A percentile compares a stretch with the other conserved stretches of the same genome.
Conservation (phyloP, 1,139 yeast genomes). For the Kluyveromyces marxianus region DNA sequence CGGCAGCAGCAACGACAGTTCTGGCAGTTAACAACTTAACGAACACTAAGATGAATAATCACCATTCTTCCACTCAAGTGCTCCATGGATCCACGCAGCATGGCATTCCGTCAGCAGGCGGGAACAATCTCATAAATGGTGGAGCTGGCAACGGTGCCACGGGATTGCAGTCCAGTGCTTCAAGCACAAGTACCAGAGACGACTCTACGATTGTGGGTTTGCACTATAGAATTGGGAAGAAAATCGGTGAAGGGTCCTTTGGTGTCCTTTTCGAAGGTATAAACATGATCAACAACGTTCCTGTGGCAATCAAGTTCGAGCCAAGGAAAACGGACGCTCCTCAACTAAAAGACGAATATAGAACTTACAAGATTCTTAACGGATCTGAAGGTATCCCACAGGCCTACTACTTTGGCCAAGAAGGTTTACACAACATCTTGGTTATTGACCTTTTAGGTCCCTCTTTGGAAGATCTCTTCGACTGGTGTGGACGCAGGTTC, state of each 20-base stretch:
- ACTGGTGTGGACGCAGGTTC: slow-evolving; percentile 73
- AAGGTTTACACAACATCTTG: slow-evolving; percentile 67
- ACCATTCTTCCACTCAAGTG: slow-evolving; percentile 4
- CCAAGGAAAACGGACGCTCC: slow-evolving; percentile 79
- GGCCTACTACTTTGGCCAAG: slow-evolving; percentile 75
- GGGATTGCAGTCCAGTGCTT: slow-evolving; percentile 3
- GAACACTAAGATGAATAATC: slow-evolving; percentile 8
- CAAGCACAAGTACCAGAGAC: slow-evolving; percentile 18
- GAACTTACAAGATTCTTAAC: slow-evolving; percentile 59
- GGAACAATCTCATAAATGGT: slow-evolving; percentile 1
- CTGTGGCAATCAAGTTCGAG: slow-evolving; percentile 75
- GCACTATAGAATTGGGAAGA: slow-evolving; percentile 74
- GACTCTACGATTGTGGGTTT: slow-evolving; percentile 55
- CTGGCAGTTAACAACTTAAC: slow-evolving; percentile 7
- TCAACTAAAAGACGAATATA: slow-evolving; percentile 67
- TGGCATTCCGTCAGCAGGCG: slow-evolving; percentile 2
- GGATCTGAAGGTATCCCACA: slow-evolving; percentile 62
- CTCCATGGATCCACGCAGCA: slow-evolving; percentile 6
- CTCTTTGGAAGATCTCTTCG: slow-evolving; percentile 68
- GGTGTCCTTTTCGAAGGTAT: slow-evolving; percentile 80
- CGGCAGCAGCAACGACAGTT: slow-evolving; percentile 8
- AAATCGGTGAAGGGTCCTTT: slow-evolving; percentile 80
- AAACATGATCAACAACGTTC: slow-evolving; percentile 63
- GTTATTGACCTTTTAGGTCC: slow-evolving; percentile 73
- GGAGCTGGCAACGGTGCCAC: slow-evolving; percentile 3